Evolutionary conservation across 1,139 yeast species (phyloP).

Genomic region (Magnusiomyces tetraspermus): DNA sequence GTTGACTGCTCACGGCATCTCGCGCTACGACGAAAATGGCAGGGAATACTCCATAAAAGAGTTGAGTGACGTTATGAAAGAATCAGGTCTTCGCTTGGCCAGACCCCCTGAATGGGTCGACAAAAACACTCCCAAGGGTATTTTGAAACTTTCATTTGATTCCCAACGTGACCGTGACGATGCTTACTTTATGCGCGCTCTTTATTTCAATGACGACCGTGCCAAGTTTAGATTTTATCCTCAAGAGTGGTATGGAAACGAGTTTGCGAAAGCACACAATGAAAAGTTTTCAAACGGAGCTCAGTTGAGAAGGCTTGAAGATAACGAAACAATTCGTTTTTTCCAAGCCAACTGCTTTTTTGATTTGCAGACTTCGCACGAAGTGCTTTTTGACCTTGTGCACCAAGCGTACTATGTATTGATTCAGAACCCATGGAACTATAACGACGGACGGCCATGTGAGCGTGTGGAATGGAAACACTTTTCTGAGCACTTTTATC

Average conservation of each 20-base stretch:
- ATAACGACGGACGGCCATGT: neutral
- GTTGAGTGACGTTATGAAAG: neutral
- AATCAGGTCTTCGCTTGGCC: neutral
- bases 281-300: neutral
- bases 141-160: neutral
- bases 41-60: neutral
- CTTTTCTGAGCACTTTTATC: neutral
- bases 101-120: neutral
- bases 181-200: neutral
- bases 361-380: neutral
- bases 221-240: slow-evolving; percentile 1
- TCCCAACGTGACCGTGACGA: neutral
- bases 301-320: neutral
- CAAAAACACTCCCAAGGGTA: neutral
- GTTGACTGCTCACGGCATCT: neutral
- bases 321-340: neutral
- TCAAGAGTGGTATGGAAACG: neutral
- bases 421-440: neutral
- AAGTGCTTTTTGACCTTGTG: neutral
- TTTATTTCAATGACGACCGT: neutral
- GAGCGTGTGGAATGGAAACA: neutral
- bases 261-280: neutral
- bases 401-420: neutral
- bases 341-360: slow-evolving; percentile 3
- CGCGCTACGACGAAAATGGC: neutral